These are phyloP conservation scores for Drechslera avenae DNA, from an alignment of 2,329 filamentous ascomycete genomes.

Conservation along the genomic window DNA sequence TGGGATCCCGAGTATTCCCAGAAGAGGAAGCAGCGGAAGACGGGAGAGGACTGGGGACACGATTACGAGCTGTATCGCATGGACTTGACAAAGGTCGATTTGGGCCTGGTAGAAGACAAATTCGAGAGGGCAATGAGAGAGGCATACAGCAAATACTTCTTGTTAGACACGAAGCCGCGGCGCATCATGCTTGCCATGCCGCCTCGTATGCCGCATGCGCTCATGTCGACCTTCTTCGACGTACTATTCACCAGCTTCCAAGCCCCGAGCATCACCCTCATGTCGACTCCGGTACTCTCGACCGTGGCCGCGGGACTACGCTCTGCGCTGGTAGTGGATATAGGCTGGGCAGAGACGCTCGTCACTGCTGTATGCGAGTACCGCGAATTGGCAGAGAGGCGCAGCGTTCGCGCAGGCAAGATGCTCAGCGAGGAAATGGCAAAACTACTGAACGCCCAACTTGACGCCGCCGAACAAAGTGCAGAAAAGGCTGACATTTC, in stretches of 20 bases:
- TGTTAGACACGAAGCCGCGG: constrained; percentile 75
- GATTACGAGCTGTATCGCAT: constrained; percentile 77
- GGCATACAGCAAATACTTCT: constrained; percentile 76
- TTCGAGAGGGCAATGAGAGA: constrained; percentile 82
- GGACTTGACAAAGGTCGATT: constrained; percentile 73
- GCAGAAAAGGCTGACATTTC: constrained; percentile 36
- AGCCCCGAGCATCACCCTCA: constrained; percentile 76
- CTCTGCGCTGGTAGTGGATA: constrained; percentile 83
- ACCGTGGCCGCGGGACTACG: constrained; percentile 80
- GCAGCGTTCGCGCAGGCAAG: constrained; percentile 77
- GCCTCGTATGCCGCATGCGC: constrained; percentile 74
- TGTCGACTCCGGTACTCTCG: constrained; percentile 76
- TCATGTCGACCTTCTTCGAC: constrained; percentile 76
- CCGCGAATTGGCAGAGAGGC: constrained; percentile 73
- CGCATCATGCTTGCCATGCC: constrained; percentile 77
- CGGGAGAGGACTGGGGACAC: constrained; percentile 63
- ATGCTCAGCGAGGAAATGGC: constrained; percentile 72
- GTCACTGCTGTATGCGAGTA: constrained; percentile 91
- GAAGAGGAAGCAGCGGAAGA: constrained; percentile 55
- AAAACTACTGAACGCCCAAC: constrained; percentile 61
- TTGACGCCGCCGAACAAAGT: constrained; percentile 33
- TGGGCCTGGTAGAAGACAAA: constrained; percentile 83
- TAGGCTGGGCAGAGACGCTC: constrained; percentile 90
- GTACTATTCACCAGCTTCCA: constrained; percentile 82
- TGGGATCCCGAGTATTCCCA: constrained; percentile 64